phyloP scores from a whole-genome alignment of 2,329 filamentous ascomycete species.

The Hypomyces rosellus region DNA sequence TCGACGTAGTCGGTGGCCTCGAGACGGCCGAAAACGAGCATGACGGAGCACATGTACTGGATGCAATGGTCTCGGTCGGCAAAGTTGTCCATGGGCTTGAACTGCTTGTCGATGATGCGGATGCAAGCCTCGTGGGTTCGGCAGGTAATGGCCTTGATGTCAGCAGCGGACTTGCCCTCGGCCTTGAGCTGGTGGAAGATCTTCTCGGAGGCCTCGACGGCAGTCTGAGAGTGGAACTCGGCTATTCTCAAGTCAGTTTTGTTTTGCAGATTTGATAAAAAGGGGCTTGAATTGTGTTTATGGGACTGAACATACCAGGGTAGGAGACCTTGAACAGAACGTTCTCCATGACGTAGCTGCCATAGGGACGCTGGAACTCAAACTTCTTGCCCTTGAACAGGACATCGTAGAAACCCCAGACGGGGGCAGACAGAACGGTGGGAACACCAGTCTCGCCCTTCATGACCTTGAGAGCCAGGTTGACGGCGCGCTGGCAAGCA shows the following conservation, averaged over 20 bases:
- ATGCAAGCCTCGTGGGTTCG: slow-evolving; percentile 97
- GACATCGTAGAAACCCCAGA: slow-evolving; percentile 98
- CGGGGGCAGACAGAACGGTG: slow-evolving; percentile 84
- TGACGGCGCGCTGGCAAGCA: slow-evolving; percentile 91
- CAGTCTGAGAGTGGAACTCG: slow-evolving; percentile 98
- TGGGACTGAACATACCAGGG: slow-evolving; percentile 55
- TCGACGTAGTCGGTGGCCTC: slow-evolving; percentile 92
- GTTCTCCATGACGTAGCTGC: slow-evolving; percentile 99
- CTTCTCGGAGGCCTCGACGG: slow-evolving; percentile 88
- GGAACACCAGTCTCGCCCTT: slow-evolving; percentile 88
- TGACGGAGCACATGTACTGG: slow-evolving; percentile 97
- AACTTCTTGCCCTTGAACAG: slow-evolving; percentile 95
- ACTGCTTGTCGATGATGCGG: slow-evolving; percentile 99
- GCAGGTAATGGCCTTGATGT: slow-evolving; percentile 90
- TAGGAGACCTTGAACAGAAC: slow-evolving; percentile 99
- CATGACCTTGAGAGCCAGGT: slow-evolving; percentile 82
- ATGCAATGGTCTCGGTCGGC: slow-evolving; percentile 99
- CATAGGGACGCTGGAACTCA: slow-evolving; percentile 91
- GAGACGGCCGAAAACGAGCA: slow-evolving; percentile 92
- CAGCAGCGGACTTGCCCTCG: slow-evolving; percentile 82
- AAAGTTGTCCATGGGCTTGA: slow-evolving; percentile 99
- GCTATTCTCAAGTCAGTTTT: slow-evolving; percentile 37
- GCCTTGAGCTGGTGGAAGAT: slow-evolving; percentile 77
- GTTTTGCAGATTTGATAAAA: too few relatives aligned
- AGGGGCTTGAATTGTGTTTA: too few relatives aligned